These are phyloP conservation scores for Teratosphaeria pseudoeucalypti DNA, from an alignment of 2,329 filamentous ascomycete genomes.

Conservation along the genomic window DNA sequence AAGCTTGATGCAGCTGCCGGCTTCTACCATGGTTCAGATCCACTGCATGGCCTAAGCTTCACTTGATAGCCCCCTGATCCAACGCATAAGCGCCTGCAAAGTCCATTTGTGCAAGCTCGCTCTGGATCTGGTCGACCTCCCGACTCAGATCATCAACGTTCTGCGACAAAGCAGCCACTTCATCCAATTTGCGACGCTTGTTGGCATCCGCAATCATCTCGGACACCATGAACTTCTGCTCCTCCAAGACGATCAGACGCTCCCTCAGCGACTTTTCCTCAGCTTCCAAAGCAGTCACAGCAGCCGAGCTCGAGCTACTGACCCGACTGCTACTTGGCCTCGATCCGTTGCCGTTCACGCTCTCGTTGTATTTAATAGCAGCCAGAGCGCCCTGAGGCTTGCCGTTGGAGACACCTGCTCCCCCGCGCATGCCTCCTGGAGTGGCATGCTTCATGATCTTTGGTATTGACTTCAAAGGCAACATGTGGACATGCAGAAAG, in stretches of 20 bases:
- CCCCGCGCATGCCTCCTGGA: conserved; percentile 33
- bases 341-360: conserved; percentile 12
- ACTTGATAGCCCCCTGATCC: conserved; percentile 26
- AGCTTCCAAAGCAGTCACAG: conserved; percentile 57
- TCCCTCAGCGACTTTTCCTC: conserved; percentile 79
- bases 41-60: background rate
- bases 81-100: conserved; percentile 25
- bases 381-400: conserved; percentile 47
- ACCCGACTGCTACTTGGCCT: conserved; percentile 37
- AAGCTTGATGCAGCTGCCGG: too few relatives aligned
- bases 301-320: conserved; percentile 32
- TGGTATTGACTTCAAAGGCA: conserved; percentile 56
- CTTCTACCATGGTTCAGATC: too few relatives aligned
- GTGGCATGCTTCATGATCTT: conserved; percentile 45
- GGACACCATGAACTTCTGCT: conserved; percentile 81
- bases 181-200: conserved; percentile 70
- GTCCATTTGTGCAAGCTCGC: conserved; percentile 26
- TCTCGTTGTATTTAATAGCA: conserved; percentile 35
- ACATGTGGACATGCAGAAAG: conserved; percentile 83
- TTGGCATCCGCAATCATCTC: conserved; percentile 74
- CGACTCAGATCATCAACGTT: conserved; percentile 73
- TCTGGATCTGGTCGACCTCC: conserved; percentile 53
- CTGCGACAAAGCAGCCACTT: conserved; percentile 66
- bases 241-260: conserved; percentile 71
- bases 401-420: conserved; percentile 14